Percentiles rank a stretch among this genome's conserved stretches.
phyloP scores from a whole-genome alignment of 306 rosid genomes.

The Styphnolobium japonicum region DNA sequence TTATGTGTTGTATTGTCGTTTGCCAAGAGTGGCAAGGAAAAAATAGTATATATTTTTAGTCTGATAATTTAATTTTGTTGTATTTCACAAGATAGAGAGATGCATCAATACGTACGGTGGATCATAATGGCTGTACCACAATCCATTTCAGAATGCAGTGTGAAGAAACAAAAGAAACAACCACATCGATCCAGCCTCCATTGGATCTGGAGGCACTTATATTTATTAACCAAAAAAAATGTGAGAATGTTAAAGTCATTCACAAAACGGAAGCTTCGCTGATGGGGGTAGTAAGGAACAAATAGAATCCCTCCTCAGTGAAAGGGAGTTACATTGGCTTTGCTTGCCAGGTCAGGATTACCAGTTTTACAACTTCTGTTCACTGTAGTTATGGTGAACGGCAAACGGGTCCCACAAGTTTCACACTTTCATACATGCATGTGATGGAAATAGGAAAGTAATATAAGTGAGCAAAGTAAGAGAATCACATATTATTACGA shows the following conservation, averaged over 20 bases:
- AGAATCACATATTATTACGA: background rate
- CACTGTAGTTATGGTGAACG: slow-evolving; percentile 22
- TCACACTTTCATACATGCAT: background rate
- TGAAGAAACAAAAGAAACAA: background rate
- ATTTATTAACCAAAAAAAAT: background rate
- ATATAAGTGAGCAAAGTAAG: background rate
- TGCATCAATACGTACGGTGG: too few relatives aligned
- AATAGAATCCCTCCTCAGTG: background rate
- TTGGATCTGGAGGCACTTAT: background rate
- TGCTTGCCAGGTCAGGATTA: background rate
- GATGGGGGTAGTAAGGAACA: background rate
- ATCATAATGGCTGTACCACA: too few relatives aligned
- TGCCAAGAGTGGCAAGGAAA: too few relatives aligned
- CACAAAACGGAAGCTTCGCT: background rate
- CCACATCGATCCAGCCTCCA: background rate
- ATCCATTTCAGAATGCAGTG: too few relatives aligned
- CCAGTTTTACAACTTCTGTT: background rate
- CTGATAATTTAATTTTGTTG: too few relatives aligned
- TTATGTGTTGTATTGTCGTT: too few relatives aligned
- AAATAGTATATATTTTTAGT: too few relatives aligned
- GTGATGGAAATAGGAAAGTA: background rate
- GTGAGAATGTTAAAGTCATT: background rate
- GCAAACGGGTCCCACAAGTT: slow-evolving; percentile 7
- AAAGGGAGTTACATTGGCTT: background rate
- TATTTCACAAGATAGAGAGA: too few relatives aligned